Conservation (phyloP, 2,329 filamentous ascomycete genomes). For the Graphilbum fragrans region DNA sequence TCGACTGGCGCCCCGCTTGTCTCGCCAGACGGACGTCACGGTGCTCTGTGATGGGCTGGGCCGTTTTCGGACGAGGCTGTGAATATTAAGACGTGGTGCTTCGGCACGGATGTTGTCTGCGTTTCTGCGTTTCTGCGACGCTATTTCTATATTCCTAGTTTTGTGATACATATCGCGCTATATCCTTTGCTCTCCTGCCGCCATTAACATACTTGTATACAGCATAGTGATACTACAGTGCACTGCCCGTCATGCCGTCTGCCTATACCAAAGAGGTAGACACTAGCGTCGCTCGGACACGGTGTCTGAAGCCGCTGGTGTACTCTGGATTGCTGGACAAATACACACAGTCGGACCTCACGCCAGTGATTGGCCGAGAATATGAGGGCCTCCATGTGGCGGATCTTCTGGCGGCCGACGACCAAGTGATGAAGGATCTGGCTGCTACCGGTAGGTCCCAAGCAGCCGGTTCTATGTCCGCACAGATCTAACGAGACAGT, state of each 20-base stretch:
- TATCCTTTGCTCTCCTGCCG: neutral
- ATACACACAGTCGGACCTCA: conserved; percentile 44
- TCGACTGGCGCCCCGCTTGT: neutral
- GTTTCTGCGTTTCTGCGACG: no score
- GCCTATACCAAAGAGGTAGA: neutral
- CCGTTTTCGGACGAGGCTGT: no score
- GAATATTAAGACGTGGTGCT: no score
- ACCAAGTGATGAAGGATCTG: conserved; percentile 51
- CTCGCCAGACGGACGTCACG: neutral
- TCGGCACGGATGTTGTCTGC: neutral
- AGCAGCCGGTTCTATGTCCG: no score
- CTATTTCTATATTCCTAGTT: no score
- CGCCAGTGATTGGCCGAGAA: conserved; percentile 49
- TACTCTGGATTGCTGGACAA: conserved; percentile 33
- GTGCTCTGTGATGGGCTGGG: no score
- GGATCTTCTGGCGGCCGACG: conserved; percentile 46
- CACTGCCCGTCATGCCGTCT: conserved; percentile 1
- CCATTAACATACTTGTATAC: no score
- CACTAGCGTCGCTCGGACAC: neutral
- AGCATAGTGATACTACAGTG: no score
- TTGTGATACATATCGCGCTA: no score
- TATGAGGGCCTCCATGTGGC: conserved; percentile 44
- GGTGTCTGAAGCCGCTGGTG: conserved; percentile 3
- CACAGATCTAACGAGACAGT: conserved; percentile 23
- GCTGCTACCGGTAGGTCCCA: conserved; percentile 46